Percentiles rank a stretch among this genome's conserved stretches.
phyloP scores from a whole-genome alignment of 805 yeast genomes.

The Kluyveromyces lactis region DNA sequence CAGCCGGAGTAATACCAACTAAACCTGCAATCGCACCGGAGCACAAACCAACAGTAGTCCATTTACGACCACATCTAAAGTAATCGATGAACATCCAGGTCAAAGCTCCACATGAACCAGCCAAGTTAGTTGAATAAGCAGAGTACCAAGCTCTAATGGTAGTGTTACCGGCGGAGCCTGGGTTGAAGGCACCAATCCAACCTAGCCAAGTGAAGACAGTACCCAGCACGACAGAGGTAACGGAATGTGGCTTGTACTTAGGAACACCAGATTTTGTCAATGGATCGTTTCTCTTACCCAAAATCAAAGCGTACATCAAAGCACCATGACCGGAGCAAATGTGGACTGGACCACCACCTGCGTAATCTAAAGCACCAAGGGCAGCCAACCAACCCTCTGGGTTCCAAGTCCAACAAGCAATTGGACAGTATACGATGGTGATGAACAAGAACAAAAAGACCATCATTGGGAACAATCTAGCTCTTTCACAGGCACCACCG shows the following conservation, averaged over 20 bases:
- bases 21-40: conserved; percentile 91
- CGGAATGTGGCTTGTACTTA: conserved; percentile 89
- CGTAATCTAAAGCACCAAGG: conserved; percentile 87
- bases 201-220: conserved; percentile 96
- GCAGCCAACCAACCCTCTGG: conserved; percentile 79
- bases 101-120: conserved; percentile 89
- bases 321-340: conserved; percentile 93
- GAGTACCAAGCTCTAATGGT: conserved; percentile 93
- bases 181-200: conserved; percentile 94
- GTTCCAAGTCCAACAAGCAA: conserved; percentile 98
- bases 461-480: conserved; percentile 94
- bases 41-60: conserved; percentile 92
- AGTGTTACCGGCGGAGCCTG: conserved; percentile 95
- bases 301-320: conserved; percentile 79
- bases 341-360: conserved; percentile 99
- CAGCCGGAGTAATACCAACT: conserved; percentile 94
- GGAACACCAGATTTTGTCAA: conserved; percentile 63
- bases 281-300: conserved; percentile 86
- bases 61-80: conserved; percentile 75
- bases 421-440: conserved; percentile 91
- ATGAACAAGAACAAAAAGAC: conserved; percentile 88
- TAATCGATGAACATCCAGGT: conserved; percentile 92
- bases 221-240: conserved; percentile 83
- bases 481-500: conserved; percentile 98
- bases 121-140: conserved; percentile 82